phyloP scores from a whole-genome alignment of 2,329 filamentous ascomycete species.

The Fusarium virguliforme region DNA sequence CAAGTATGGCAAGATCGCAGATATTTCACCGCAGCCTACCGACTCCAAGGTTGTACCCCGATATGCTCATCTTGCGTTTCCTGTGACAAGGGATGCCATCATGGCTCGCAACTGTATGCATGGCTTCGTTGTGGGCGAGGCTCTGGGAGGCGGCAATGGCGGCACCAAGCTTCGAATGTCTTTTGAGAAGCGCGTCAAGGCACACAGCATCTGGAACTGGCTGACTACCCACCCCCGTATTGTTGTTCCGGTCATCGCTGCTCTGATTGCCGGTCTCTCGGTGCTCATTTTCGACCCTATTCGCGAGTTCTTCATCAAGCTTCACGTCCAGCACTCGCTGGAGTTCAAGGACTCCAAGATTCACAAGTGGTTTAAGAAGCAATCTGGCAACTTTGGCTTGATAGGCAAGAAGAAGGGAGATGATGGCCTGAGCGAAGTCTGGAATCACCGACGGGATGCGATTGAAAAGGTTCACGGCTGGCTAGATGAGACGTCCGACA shows the following conservation, averaged over 20 bases:
- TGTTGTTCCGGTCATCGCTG: constrained; percentile 86
- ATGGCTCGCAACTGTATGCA: constrained; percentile 96
- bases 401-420: constrained; percentile 72
- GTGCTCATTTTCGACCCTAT: constrained; percentile 96
- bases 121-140: constrained; percentile 80
- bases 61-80: constrained; percentile 86
- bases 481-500: constrained; percentile 90
- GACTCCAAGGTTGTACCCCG: constrained; percentile 89
- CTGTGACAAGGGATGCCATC: constrained; percentile 80
- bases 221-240: constrained; percentile 88
- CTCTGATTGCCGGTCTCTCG: constrained; percentile 84
- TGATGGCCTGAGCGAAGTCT: constrained; percentile 83
- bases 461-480: constrained; percentile 88
- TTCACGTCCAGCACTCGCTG: constrained; percentile 85
- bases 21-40: constrained; percentile 85
- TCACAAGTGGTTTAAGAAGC: constrained; percentile 83
- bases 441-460: constrained; percentile 87
- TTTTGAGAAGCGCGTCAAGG: constrained; percentile 85
- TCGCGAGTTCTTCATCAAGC: constrained; percentile 91
- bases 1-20: constrained; percentile 89
- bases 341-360: constrained; percentile 80
- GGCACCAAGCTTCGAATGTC: constrained; percentile 86
- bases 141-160: constrained; percentile 79
- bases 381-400: constrained; percentile 76
- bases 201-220: constrained; percentile 90